Conservation (phyloP, 768 basidiomycete species). For the Suillus cothurnatus region DNA sequence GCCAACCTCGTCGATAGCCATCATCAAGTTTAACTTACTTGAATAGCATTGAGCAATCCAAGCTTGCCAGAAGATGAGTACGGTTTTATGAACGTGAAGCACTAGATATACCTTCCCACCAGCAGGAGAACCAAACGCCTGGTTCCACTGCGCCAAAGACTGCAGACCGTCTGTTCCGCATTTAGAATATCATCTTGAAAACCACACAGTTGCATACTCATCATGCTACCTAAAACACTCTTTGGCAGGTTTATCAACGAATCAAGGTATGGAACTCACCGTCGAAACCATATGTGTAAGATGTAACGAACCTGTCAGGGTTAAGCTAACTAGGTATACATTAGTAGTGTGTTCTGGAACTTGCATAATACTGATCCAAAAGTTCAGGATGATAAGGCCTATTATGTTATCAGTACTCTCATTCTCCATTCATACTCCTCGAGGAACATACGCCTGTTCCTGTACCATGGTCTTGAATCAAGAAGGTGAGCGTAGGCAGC, state of each 20-base stretch:
- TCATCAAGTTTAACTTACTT: conserved; percentile 23
- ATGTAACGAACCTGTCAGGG: conserved; percentile 34
- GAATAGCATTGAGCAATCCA: conserved; percentile 39
- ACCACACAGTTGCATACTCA: conserved; percentile 30
- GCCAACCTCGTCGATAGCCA: conserved; percentile 11
- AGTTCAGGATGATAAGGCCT: conserved; percentile 61
- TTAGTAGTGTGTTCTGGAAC: conserved; percentile 21
- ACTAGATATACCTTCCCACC: conserved; percentile 27
- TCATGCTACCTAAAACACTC: conserved; percentile 35
- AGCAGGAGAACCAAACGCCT: conserved; percentile 32
- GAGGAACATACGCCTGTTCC: conserved; percentile 53
- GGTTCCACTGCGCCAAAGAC: conserved; percentile 39
- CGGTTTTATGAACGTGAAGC: background rate
- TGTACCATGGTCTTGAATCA: conserved; percentile 70
- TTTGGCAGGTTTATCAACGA: background rate
- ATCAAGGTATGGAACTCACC: conserved; percentile 16
- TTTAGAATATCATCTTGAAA: background rate
- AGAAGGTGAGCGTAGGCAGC: conserved; percentile 51
- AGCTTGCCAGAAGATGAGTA: conserved; percentile 22
- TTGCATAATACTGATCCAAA: conserved; percentile 64
- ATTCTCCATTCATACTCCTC: too few species aligned
- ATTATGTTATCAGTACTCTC: background rate
- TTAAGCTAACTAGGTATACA: background rate
- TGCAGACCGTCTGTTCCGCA: conserved; percentile 36
- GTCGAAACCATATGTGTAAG: conserved; percentile 40